Conservation (phyloP, 1,284 basidiomycete species). For the Porodaedalea pini region DNA sequence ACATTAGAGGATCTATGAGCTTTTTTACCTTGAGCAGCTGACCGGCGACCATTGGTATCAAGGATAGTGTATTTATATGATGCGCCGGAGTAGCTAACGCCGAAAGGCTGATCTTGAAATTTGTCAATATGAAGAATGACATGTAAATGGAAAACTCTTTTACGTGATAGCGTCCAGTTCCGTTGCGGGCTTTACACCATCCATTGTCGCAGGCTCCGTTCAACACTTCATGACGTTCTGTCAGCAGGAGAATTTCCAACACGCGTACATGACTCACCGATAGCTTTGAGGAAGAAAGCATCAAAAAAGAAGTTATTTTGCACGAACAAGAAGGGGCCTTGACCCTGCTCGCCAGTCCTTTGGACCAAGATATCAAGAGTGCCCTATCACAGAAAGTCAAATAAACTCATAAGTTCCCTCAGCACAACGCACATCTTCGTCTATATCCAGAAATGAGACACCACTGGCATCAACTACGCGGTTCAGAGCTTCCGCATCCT, state of each 20-base stretch:
- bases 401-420: background rate
- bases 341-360: constrained; percentile 64
- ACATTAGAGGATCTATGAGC: background rate
- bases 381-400: constrained; percentile 50
- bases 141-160: constrained; percentile 25
- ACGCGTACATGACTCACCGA: constrained; percentile 49
- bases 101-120: constrained; percentile 86
- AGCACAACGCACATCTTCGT: constrained; percentile 79
- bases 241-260: constrained; percentile 8
- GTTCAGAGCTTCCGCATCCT: constrained; percentile 63
- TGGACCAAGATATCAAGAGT: constrained; percentile 92
- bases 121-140: constrained; percentile 18
- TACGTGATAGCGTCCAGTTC: constrained; percentile 69
- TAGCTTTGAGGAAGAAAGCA: constrained; percentile 97
- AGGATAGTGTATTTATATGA: constrained; percentile 97
- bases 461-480: constrained; percentile 75
- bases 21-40: constrained; percentile 81
- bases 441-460: constrained; percentile 86
- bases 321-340: constrained; percentile 74
- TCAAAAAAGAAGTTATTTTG: constrained; percentile 99
- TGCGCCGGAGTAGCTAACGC: constrained; percentile 90
- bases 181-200: constrained; percentile 63
- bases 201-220: constrained; percentile 90
- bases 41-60: constrained; percentile 86
- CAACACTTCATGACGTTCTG: constrained; percentile 51